Evolutionary conservation across 2,329 filamentous ascomycete genomes (phyloP), one percentile per base, ranked within the genome.

Genomic region (Malbranchea zuffiana): DNA sequence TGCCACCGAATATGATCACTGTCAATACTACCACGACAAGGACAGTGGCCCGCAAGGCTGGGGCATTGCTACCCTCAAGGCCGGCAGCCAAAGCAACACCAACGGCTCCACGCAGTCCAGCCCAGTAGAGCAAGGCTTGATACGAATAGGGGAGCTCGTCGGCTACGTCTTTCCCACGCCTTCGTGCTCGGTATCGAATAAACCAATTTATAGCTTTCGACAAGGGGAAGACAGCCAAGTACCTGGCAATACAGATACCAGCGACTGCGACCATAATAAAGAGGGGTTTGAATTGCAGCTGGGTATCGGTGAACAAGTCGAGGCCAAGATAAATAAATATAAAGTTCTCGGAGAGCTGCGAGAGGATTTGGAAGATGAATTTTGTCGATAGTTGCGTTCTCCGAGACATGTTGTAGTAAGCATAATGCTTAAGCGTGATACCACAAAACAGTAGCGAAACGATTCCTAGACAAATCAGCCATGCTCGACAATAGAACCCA

Each of bases 71-170:
- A 30, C 87, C 90, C 0, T 75, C 79, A 31, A 98, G 71, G 17
- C 92, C 81, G 15, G 88, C 88, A 20, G 90, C 90, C 31, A 98
- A 69, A 1, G 90, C 90, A 23, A 98, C 90, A 40, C 90, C 90
- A 49, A 98, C 90, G 31, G 90, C 90, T 50, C 90, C 90, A 44
- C 90, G 83, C 19, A 98, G 71, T 17, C 90, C 90, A 11, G 90
- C 90, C 90, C 90, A 98, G 65, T 93, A 98, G n/a, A 98, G 75
- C 90, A 98, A 96, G n/a, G 82, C 86, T 61, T 96, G 90, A 61
- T 96, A 94, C 49, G 84, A 85, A 55, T 86, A 92, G 0, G 90
- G 90, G 23, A 98, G 66, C 59, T 96, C 90, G 47, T 96, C 88
- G 11, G 76, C 75, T 4, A 80, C 75, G 40, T 93, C 82, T 39